Base-by-base conservation (phyloP, 202 grass and related monocot species). In the Setaria viridis region DNA sequence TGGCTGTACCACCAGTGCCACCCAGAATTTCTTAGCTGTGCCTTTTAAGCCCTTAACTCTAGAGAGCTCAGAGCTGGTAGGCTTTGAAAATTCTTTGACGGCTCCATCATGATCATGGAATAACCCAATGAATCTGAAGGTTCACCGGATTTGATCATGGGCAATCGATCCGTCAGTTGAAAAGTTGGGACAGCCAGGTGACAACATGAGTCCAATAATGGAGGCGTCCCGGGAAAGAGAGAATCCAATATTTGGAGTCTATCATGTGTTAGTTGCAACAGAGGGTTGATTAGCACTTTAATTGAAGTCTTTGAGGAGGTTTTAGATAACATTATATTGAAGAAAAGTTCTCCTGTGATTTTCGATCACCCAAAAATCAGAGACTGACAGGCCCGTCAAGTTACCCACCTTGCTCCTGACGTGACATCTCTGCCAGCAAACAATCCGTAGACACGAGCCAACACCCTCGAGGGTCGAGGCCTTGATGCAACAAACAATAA, bases 131-230 rank as follows among this genome's bases (percentile, higher is more conserved):
- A 12, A 57, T 77, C 19, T 57, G 4, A 65, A 83, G 39, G 45
- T 6, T 83, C 45, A 16, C 17, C 57, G 62, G 12, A 68, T 7
- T 30, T 55, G 49, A 54, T 73, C 42, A 17, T 49, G 58, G 42
- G 4, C 21, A 25, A 49, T 7, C 8, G 59, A 49, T 49, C 21
- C 57, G 1, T 65, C 16, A 11, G 77, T 79, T 51, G 45, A 67
- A 80, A 66, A 50, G 77, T 66, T 79, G 34, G 60, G 45, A 60
- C 2, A 51, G 17, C 77, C 46, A 25, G 66, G 35, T 79, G 77
- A 79, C 59, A 17, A 49, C 46, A 12, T 34, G 14, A 79, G 43
- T 10, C 11, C 29, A 20, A 30, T n/a, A 4, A 58, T 21, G 20
- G 21, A n/a, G 13, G 1, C 9, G 34, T 65, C 16, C 6, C 11